These are phyloP conservation scores for Trametes cinnabarina DNA, from an alignment of 768 basidiomycete genomes.

Conservation along the genomic window DNA sequence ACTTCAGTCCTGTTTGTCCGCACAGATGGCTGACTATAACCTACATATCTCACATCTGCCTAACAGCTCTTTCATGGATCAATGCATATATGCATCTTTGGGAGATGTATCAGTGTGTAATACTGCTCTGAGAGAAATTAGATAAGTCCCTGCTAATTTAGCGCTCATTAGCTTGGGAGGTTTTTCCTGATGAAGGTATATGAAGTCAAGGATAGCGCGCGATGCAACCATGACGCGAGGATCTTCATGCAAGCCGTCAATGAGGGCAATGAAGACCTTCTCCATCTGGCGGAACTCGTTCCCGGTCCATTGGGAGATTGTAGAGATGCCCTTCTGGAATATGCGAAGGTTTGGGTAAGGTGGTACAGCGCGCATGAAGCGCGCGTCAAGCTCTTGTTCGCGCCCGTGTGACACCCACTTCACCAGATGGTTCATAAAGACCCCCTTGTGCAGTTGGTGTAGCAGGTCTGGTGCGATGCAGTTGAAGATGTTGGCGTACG, in stretches of 20 bases:
- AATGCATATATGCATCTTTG: too few relatives aligned
- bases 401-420: conserved; percentile 19
- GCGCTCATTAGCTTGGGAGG: conserved; percentile 26
- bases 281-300: conserved; percentile 37
- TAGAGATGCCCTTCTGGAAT: conserved; percentile 42
- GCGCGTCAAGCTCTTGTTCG: conserved; percentile 36
- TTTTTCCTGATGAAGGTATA: conserved; percentile 17
- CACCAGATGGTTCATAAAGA: conserved; percentile 41
- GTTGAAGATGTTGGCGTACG: conserved; percentile 38
- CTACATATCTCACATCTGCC: too few relatives aligned
- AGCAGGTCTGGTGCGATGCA: conserved; percentile 41
- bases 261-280: conserved; percentile 27
- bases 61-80: too few relatives aligned
- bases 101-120: too few relatives aligned
- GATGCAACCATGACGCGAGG: conserved; percentile 22
- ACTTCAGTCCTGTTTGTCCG: too few relatives aligned
- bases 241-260: conserved; percentile 21
- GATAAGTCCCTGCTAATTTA: too few relatives aligned
- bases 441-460: conserved; percentile 49
- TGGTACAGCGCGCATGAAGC: conserved; percentile 33
- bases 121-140: too few relatives aligned
- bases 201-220: conserved; percentile 17
- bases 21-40: too few relatives aligned
- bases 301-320: conserved; percentile 42
- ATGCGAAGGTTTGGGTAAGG: conserved; percentile 27